Conservation (phyloP, 768 basidiomycete species). For the Phylloporus rhodoxanthus region DNA sequence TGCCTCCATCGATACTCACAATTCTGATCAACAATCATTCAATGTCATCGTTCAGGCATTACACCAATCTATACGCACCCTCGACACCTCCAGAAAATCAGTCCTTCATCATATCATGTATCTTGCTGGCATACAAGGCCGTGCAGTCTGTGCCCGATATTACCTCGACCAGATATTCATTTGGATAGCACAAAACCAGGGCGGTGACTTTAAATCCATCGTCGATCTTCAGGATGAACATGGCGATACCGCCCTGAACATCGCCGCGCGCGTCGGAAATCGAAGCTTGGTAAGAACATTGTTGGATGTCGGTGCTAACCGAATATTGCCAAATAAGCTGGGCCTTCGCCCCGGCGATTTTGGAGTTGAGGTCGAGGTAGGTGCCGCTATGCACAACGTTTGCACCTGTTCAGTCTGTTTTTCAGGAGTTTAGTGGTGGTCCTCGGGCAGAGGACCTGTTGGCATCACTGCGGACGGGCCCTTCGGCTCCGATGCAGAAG, state of each 20-base stretch:
- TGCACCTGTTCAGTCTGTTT: neutral
- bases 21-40: slow-evolving; percentile 75
- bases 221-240: slow-evolving; percentile 92
- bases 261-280: slow-evolving; percentile 92
- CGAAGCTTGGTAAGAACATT: slow-evolving; percentile 78
- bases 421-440: slow-evolving; percentile 63
- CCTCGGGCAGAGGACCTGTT: slow-evolving; percentile 77
- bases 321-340: slow-evolving; percentile 82
- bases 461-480: slow-evolving; percentile 63
- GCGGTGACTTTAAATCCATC: slow-evolving; percentile 69
- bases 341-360: slow-evolving; percentile 93
- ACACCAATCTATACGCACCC: slow-evolving; percentile 72
- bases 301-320: slow-evolving; percentile 90
- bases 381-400: slow-evolving; percentile 16
- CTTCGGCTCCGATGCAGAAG: slow-evolving; percentile 75
- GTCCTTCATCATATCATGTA: slow-evolving; percentile 90
- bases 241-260: slow-evolving; percentile 93
- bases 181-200: slow-evolving; percentile 75
- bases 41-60: slow-evolving; percentile 56
- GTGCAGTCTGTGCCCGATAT: slow-evolving; percentile 77
- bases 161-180: slow-evolving; percentile 88
- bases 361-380: slow-evolving; percentile 86
- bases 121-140: slow-evolving; percentile 86
- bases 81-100: slow-evolving; percentile 80
- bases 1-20: slow-evolving; percentile 84